Evolutionary conservation across 768 basidiomycete genomes (phyloP), one percentile per base, ranked within the genome.

Genomic region (Hydnomerulius pinastri): DNA sequence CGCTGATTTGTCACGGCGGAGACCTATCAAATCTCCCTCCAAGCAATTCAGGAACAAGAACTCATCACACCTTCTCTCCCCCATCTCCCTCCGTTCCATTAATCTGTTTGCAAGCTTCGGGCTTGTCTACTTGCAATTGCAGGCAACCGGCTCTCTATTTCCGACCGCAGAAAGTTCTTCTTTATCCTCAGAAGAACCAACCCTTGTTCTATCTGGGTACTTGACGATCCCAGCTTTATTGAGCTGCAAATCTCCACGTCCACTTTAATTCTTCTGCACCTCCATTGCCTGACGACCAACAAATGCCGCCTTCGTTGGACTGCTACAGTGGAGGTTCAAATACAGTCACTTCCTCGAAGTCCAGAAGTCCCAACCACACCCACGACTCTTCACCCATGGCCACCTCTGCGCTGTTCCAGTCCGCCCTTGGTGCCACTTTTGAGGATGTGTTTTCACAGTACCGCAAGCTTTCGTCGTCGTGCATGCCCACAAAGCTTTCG

Each of bases 201-300:
- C 18, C 44, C 21, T 41, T 42, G 40, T 55, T 60, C 67, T 30
- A 61, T 42, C 38, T 21, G 28, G n/a, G 46, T 38, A 27, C 46
- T 53, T 36, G 51, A 53, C 55, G 43, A 56, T 56, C 55, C 43
- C 44, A 42, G n/a, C 43, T 48, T 54, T 62, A 55, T 40, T 53
- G 38, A 51, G 27, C 44, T 69, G 67, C 67, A 68, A 67, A 70
- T 68, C 67, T 35, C 58, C 54, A 41, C 57, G 2, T 53, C 52
- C 35, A n/a, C 43, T 4, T 25, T 46, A 27, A 27, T 25, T 17
- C 53, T 55, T 56, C 55, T 64, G 56, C 64, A 58, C 52, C 51
- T 56, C 61, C 50, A 56, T 32, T 57, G 44, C 66, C 37, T 69
- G 65, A 65, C 64, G 21, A 70, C 67, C 66, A 70, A 55, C 60